Conservation (phyloP, 208 protist genomes). For the Phytomonas sp. region DNA sequence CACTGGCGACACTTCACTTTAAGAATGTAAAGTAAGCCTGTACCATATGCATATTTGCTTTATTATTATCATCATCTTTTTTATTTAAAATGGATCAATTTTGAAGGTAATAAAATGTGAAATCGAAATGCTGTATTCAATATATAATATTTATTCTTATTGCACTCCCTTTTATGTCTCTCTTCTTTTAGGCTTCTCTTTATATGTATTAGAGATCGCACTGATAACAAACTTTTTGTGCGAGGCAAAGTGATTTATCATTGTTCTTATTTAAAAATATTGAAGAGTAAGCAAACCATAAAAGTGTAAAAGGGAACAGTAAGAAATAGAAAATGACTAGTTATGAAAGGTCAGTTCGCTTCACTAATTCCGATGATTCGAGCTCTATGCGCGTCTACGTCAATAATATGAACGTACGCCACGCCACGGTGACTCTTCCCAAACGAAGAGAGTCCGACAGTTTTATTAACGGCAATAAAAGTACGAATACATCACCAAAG, state of each 20-base stretch:
- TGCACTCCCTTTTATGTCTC: background rate
- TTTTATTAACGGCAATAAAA: background rate
- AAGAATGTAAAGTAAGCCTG: background rate
- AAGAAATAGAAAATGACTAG: background rate
- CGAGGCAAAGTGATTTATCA: background rate
- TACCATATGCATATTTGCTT: background rate
- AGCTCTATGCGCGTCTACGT: constrained; percentile 41
- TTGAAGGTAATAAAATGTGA: background rate
- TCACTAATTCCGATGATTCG: background rate
- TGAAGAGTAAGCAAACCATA: background rate
- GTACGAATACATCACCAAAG: background rate
- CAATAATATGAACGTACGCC: constrained; percentile 79
- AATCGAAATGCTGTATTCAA: background rate
- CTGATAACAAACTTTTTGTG: background rate
- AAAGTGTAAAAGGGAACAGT: background rate
- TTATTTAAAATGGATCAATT: background rate
- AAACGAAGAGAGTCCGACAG: constrained; percentile 13
- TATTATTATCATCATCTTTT: background rate
- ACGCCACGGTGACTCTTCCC: constrained; percentile 48
- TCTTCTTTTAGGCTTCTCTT: background rate
- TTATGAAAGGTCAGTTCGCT: background rate
- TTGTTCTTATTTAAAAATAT: background rate
- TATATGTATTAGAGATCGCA: background rate
- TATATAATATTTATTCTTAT: background rate
- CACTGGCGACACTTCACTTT: background rate